Evolutionary conservation across 495 filamentous ascomycete genomes (phyloP), one percentile per base, ranked within the genome.

Genomic region (Annulohypoxylon moriforme): DNA sequence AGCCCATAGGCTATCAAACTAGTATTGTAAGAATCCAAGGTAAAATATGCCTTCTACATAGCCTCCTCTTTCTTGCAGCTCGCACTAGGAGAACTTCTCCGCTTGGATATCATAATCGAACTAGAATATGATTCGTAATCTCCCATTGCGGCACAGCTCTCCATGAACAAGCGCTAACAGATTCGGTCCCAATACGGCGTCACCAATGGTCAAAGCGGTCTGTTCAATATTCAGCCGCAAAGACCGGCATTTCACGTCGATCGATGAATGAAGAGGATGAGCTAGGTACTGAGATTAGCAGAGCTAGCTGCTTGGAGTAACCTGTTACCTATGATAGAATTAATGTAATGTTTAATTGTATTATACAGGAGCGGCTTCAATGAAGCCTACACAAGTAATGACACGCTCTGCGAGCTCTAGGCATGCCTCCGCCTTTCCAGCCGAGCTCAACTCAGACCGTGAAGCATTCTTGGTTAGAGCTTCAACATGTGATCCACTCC

Each of bases 401-500:
- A 52, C 24, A 52, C 29, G 27, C 29, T 55, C 50, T 55, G 50
- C 50, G 50, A 55, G 50, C 50, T 55, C 50, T 20, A 55, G 50
- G 50, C 50, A 55, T 29, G n/a, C 14, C 50, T 20, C 27, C 50
- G 13, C 50, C 50, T 34, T 20, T 22, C 14, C 50, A 55, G 50
- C 50, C 50, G 50, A 55, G 50, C 50, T 55, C 50, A 55, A 55
- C 50, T 55, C 50, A 55, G 50, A 55, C 50, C 29, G 34, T 20
- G 20, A 55, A 20, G n/a, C 27, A 22, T 33, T 34, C 29, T 20
- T 34, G 50, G 16, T 55, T 55, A 29, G 27, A 55, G 29, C 25
- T 53, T 29, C 25, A 16, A 53, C 25, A 14, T 53, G 31, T 53
- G 49, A 13, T 53, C 31, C 34, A n/a, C 10, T 40, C 18, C 36